phyloP scores from a whole-genome alignment of 768 basidiomycete genomes.

The Phanerodontia chrysosporium region DNA sequence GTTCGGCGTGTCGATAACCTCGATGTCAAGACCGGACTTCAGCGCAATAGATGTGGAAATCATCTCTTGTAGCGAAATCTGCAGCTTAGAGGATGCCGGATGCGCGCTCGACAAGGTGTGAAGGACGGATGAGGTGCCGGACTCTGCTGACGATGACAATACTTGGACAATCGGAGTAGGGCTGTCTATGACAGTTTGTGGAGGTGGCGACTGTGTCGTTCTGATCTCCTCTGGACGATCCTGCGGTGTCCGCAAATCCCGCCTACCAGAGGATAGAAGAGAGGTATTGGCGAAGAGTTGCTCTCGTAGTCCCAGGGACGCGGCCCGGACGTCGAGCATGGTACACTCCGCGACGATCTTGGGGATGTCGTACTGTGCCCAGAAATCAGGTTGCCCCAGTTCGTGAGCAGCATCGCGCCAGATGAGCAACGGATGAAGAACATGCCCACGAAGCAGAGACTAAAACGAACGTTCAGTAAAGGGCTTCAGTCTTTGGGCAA shows the following conservation, averaged over 20 bases:
- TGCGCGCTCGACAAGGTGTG: conserved; percentile 4
- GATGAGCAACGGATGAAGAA: conserved; percentile 71
- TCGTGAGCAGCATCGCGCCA: conserved; percentile 63
- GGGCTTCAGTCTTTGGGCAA: background rate
- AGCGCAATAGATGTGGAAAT: conserved; percentile 66
- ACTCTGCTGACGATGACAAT: conserved; percentile 12
- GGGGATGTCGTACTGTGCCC: conserved; percentile 59
- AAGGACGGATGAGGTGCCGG: conserved; percentile 6
- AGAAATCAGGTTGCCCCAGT: conserved; percentile 58
- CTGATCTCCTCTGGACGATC: background rate
- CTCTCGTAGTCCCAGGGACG: conserved; percentile 43
- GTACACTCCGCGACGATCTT: conserved; percentile 63
- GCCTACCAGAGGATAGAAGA: background rate
- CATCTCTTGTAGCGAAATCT: conserved; percentile 71
- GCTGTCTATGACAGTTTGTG: background rate
- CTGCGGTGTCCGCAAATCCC: background rate
- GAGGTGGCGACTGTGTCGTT: background rate
- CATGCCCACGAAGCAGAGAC: conserved; percentile 66
- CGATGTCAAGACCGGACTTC: conserved; percentile 65
- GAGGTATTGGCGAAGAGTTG: conserved; percentile 7
- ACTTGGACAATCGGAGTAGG: background rate
- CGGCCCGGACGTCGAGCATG: conserved; percentile 62
- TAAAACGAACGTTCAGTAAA: conserved; percentile 24
- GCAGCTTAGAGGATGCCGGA: conserved; percentile 10
- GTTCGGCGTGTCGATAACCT: conserved; percentile 43